phyloP scores from a whole-genome alignment of 2,329 filamentous ascomycete species.

The Elsinoe ampelina region DNA sequence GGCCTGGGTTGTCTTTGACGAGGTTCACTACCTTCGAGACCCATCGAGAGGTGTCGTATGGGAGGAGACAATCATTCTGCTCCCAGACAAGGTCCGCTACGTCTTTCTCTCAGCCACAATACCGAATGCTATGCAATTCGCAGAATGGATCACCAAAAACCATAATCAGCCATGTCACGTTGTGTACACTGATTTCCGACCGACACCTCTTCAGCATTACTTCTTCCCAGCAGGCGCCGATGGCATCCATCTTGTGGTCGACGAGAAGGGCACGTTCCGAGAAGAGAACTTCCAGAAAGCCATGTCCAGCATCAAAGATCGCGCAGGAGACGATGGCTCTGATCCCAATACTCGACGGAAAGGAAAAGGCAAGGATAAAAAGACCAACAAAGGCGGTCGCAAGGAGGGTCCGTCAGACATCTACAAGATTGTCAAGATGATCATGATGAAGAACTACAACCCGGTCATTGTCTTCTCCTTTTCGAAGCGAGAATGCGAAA shows the following conservation, averaged over 20 bases:
- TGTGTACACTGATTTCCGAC: constrained; percentile 96
- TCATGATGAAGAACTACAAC: constrained; percentile 94
- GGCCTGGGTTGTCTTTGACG: constrained; percentile 95
- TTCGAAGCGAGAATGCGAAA: constrained; percentile 94
- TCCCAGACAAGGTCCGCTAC: constrained; percentile 97
- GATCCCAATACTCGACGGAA: constrained; percentile 72
- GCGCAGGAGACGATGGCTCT: constrained; percentile 72
- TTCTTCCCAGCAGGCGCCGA: constrained; percentile 90
- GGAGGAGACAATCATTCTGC: constrained; percentile 97
- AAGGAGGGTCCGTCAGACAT: constrained; percentile 68
- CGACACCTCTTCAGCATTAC: constrained; percentile 93
- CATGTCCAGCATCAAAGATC: constrained; percentile 81
- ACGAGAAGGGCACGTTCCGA: constrained; percentile 92
- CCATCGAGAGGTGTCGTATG: constrained; percentile 91
- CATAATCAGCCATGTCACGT: constrained; percentile 97
- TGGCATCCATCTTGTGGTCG: constrained; percentile 87
- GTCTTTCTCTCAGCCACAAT: constrained; percentile 98
- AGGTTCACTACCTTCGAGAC: constrained; percentile 97
- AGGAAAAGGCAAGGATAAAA: constrained; percentile 87
- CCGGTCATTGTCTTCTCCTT: constrained; percentile 99
- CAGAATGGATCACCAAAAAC: constrained; percentile 97
- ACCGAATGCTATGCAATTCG: constrained; percentile 97
- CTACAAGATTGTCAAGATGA: constrained; percentile 97
- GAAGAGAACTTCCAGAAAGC: constrained; percentile 97
- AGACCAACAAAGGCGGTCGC: constrained; percentile 75